Percentiles rank a stretch among this genome's conserved stretches.
These are phyloP conservation scores for Podila horticola DNA, from an alignment of 192 early-diverging fungal genomes.

Conservation along the genomic window DNA sequence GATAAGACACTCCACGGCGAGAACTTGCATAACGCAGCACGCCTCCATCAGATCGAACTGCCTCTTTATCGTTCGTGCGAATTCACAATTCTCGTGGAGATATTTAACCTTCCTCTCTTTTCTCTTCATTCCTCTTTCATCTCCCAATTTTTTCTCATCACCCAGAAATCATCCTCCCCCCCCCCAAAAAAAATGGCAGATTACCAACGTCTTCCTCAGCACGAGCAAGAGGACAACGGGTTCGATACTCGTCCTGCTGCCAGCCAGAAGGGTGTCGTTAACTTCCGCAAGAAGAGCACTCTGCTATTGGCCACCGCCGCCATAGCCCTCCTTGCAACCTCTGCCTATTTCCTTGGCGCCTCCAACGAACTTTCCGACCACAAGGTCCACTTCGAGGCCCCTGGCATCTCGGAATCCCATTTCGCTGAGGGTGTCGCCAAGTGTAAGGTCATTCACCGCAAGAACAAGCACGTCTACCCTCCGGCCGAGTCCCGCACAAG, in stretches of 20 bases:
- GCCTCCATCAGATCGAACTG: not conserved
- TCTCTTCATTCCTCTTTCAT: not conserved
- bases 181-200: conserved; percentile 18
- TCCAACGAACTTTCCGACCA: conserved; percentile 14
- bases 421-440: conserved; percentile 31
- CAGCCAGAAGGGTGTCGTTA: not conserved
- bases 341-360: conserved; percentile 14
- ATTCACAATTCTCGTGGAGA: not conserved
- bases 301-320: conserved; percentile 25
- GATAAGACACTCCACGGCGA: too few relatives aligned
- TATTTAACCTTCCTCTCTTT: not conserved
- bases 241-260: not conserved
- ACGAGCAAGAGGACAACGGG: not conserved
- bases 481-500: conserved; percentile 4
- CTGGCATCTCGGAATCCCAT: conserved; percentile 24
- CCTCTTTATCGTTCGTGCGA: not conserved
- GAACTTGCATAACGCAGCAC: too few relatives aligned
- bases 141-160: not conserved
- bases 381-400: not conserved
- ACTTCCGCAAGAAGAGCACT: not conserved
- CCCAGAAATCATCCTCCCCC: not conserved
- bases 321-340: conserved; percentile 12
- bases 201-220: conserved; percentile 25
- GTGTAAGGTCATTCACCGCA: conserved; percentile 22
- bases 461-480: conserved; percentile 7